These are phyloP conservation scores for Candida insectorum DNA, from an alignment of 805 yeast genomes.

Conservation along the genomic window DNA sequence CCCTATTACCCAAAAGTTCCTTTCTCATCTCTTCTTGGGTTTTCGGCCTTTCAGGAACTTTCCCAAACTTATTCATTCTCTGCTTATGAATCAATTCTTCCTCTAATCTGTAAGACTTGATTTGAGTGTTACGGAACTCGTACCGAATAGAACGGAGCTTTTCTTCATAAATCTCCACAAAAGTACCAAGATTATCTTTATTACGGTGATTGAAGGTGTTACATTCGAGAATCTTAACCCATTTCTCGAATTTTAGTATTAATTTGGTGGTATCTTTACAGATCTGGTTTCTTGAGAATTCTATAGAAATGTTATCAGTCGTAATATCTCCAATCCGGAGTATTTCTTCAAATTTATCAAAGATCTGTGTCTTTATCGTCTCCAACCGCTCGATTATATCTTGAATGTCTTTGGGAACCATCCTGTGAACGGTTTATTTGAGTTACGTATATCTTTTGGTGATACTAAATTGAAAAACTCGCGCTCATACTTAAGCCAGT, in stretches of 20 bases:
- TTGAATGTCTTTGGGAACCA: conserved; percentile 1
- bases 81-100: conserved; percentile 27
- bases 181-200: background rate
- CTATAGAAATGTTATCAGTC: conserved; percentile 11
- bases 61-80: conserved; percentile 24
- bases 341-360: conserved; percentile 16
- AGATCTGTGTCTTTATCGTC: conserved; percentile 17
- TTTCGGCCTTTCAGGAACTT: conserved; percentile 8
- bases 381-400: conserved; percentile 15
- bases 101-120: conserved; percentile 23
- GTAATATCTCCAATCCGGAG: conserved; percentile 6
- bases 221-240: conserved; percentile 8
- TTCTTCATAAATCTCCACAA: conserved; percentile 8
- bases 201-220: conserved; percentile 1
- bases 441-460: too few relatives aligned
- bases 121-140: conserved; percentile 26
- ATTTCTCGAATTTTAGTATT: conserved; percentile 17
- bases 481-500: too few relatives aligned
- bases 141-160: conserved; percentile 15
- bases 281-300: conserved; percentile 16
- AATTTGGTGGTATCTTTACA: conserved; percentile 14
- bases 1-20: conserved; percentile 22
- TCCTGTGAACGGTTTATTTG: too few relatives aligned
- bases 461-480: too few relatives aligned
- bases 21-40: conserved; percentile 11